Evolutionary conservation across 148 eudicot species (phyloP).

Genomic region (Amaranthus palmeri): DNA sequence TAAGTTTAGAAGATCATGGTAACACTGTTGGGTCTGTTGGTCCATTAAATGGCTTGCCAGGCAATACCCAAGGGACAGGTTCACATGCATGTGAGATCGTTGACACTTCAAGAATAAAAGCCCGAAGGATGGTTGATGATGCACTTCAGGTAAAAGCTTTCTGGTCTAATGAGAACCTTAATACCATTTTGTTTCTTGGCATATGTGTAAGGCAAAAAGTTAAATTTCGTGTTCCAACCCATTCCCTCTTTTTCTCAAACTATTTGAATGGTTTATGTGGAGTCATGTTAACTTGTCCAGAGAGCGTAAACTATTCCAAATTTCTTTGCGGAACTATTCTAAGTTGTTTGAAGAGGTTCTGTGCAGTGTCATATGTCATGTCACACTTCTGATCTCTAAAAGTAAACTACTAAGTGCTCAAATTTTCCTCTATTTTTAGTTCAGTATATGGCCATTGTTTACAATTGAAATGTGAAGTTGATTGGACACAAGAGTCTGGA

Average conservation of each 20-base stretch:
- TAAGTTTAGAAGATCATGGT: constrained; percentile 36
- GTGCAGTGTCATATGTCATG: not conserved
- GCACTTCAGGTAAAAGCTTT: constrained; percentile 66
- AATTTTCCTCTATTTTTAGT: not conserved
- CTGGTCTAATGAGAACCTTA: not conserved
- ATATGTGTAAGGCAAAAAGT: not conserved
- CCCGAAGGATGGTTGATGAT: constrained; percentile 72
- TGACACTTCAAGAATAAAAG: constrained; percentile 76
- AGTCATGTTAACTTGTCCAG: too few relatives aligned
- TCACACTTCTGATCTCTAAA: not conserved
- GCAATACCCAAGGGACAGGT: constrained; percentile 52
- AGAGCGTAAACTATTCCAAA: not conserved
- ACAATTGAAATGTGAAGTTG: not conserved
- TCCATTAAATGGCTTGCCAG: constrained; percentile 37
- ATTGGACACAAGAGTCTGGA: not conserved
- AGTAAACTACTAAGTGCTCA: not conserved
- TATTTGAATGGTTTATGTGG: not conserved
- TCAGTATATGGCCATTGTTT: not conserved
- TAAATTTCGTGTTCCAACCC: not conserved
- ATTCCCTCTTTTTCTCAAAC: not conserved
- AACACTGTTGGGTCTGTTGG: constrained; percentile 23
- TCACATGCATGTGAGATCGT: constrained; percentile 60
- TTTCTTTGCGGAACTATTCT: not conserved
- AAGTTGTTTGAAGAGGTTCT: not conserved
- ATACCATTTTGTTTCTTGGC: not conserved